phyloP scores from a whole-genome alignment of 805 yeast species.

The Zygotorulaspora florentina region DNA sequence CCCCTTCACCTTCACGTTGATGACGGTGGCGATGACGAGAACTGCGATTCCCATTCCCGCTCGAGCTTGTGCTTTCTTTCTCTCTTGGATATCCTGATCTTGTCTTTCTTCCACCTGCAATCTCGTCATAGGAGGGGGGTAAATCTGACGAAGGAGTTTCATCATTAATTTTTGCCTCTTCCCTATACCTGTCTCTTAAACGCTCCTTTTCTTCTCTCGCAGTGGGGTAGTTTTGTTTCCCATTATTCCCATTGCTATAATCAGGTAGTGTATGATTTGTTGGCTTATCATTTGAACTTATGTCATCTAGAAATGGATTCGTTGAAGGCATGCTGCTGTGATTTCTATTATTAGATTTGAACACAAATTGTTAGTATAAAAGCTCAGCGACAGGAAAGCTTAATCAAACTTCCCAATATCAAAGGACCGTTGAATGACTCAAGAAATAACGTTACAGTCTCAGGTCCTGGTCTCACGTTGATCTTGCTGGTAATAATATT shows the following conservation, averaged over 20 bases:
- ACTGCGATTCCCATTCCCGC: conserved; percentile 5
- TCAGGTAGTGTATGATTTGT: conserved; percentile 13
- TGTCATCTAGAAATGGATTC: conserved; percentile 35
- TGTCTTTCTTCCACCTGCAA: conserved; percentile 47
- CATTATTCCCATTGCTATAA: conserved; percentile 5
- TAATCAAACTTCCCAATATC: too few species aligned
- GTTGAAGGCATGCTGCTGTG: conserved; percentile 19
- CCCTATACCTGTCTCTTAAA: conserved; percentile 32
- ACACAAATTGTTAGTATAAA: conserved; percentile 10
- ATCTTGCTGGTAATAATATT: too few species aligned
- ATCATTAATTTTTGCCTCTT: conserved; percentile 21
- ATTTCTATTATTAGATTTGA: conserved; percentile 1
- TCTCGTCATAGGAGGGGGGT: conserved; percentile 72
- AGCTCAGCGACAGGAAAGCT: too few species aligned
- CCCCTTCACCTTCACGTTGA: conserved; percentile 17
- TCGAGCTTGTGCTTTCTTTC: conserved; percentile 32
- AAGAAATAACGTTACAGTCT: too few species aligned
- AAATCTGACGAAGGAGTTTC: conserved; percentile 24
- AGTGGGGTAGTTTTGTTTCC: conserved; percentile 33
- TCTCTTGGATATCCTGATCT: conserved; percentile 51
- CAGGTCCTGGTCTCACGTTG: too few species aligned
- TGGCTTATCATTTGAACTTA: conserved; percentile 20
- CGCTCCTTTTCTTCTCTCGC: conserved; percentile 33
- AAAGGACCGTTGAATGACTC: too few species aligned
- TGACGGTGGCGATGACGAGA: conserved; percentile 18